These are phyloP conservation scores for Leccinum variicolor DNA, from an alignment of 768 basidiomycete genomes.

Conservation along the genomic window DNA sequence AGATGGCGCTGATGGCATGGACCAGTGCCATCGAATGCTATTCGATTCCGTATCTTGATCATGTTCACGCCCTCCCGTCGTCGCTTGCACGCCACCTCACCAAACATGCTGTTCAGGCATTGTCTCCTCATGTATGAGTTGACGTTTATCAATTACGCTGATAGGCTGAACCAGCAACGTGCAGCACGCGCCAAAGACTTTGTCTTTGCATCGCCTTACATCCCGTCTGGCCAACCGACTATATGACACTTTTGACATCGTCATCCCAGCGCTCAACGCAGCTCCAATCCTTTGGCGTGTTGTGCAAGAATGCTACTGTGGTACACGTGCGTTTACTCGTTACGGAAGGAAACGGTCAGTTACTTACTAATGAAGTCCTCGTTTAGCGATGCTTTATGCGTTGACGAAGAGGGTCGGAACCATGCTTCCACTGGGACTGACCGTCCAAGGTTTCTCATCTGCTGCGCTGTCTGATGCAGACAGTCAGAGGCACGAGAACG, in stretches of 20 bases:
- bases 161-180: slow-evolving; percentile 10
- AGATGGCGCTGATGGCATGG: slow-evolving; percentile 6
- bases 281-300: slow-evolving; percentile 78
- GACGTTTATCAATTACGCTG: neutral
- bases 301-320: slow-evolving; percentile 55
- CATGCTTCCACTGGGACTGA: slow-evolving; percentile 56
- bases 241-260: slow-evolving; percentile 50
- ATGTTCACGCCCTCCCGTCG: slow-evolving; percentile 55
- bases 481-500: slow-evolving; percentile 56
- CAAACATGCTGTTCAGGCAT: slow-evolving; percentile 59
- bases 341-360: neutral
- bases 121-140: slow-evolving; percentile 62
- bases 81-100: slow-evolving; percentile 68
- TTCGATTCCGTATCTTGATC: slow-evolving; percentile 79
- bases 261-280: slow-evolving; percentile 71
- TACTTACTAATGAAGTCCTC: neutral
- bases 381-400: slow-evolving; percentile 55
- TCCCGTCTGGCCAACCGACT: slow-evolving; percentile 61
- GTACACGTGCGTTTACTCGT: slow-evolving; percentile 60
- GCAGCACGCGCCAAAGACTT: slow-evolving; percentile 63
- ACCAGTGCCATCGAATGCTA: slow-evolving; percentile 70
- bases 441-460: slow-evolving; percentile 53
- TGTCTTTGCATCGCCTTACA: slow-evolving; percentile 55
- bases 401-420: slow-evolving; percentile 59
- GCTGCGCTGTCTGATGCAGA: slow-evolving; percentile 39